Evolutionary conservation across 345 rosid genomes (phyloP).

Genomic region (Eucalyptus caleyi): DNA sequence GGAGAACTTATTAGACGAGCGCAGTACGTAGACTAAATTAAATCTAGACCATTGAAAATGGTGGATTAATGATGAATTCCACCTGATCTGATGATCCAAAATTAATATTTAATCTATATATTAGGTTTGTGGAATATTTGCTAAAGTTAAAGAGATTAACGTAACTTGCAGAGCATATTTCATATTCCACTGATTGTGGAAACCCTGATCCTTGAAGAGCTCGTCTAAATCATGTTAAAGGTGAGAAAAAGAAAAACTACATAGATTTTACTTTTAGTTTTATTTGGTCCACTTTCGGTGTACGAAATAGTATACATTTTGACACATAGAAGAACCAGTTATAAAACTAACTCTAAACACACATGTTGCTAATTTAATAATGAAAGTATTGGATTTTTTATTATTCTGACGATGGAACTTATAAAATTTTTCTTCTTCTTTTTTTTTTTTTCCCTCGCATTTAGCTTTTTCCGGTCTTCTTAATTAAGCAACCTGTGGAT

Average conservation of each 20-base stretch:
- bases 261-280: neutral
- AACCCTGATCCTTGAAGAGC: neutral
- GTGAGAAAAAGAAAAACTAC: neutral
- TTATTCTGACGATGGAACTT: neutral
- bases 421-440: accelerated
- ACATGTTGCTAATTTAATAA: neutral
- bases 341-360: neutral
- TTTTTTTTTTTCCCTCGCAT: neutral
- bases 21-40: neutral
- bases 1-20: neutral
- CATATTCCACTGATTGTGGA: neutral
- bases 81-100: neutral
- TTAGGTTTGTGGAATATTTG: neutral
- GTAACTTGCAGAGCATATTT: neutral
- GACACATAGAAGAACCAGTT: neutral
- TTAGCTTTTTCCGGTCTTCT: neutral
- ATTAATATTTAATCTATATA: neutral
- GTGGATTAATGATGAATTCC: neutral
- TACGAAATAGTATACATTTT: neutral
- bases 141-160: neutral
- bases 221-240: neutral
- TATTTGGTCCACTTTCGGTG: neutral
- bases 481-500: neutral
- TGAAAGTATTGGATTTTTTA: neutral
- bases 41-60: neutral